Evolutionary conservation across 768 basidiomycete species (phyloP), one percentile per base, ranked within the genome.

Genomic region (Leccinum variicolor): DNA sequence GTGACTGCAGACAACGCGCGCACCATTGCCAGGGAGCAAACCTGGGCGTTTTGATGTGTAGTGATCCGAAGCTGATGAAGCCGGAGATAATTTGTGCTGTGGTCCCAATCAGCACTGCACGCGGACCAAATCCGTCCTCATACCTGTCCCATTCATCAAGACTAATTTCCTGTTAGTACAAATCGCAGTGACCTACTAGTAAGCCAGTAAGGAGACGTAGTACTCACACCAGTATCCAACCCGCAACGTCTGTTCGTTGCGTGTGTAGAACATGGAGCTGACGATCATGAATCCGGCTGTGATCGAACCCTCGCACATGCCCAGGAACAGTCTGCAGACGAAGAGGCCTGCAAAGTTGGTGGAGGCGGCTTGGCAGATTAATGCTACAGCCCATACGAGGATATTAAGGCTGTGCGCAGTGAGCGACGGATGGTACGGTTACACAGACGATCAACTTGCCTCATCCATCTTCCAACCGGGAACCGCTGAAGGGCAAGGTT

Each of bases 381-480:
- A 72, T 1, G 85, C 80, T 17, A 88, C 65, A 1, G 76, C 81
- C 89, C 89, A 91, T 5, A 84, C 65, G 47, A 81, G 75, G 59
- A 90, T 87, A 65, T 90, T 90, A 28, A 84, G 50, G 58, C 86
- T 89, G 41, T n/a, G 28, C 1, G 4, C 1, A 26, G 8, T 49
- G 1, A 63, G 48, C 26, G n/a, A 34, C 9, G 39, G 10, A 49
- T 15, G 50, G 14, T 6, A 6, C 4, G 39, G n/a, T 14, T n/a
- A n/a, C 36, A 36, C 54, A 23, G 36, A 41, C 55, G 21, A 11
- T 47, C 11, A 33, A 51, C 75, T 28, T 57, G 81, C 88, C 87
- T 89, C 84, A 90, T 87, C 88, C 88, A 90, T 79, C 82, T 87
- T 10, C 84, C 88, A 9, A 90, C 87, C 0, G 87, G 87, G 64